Evolutionary conservation across 78 protist species (phyloP).

Genomic region (Speleostelium caveatum): DNA sequence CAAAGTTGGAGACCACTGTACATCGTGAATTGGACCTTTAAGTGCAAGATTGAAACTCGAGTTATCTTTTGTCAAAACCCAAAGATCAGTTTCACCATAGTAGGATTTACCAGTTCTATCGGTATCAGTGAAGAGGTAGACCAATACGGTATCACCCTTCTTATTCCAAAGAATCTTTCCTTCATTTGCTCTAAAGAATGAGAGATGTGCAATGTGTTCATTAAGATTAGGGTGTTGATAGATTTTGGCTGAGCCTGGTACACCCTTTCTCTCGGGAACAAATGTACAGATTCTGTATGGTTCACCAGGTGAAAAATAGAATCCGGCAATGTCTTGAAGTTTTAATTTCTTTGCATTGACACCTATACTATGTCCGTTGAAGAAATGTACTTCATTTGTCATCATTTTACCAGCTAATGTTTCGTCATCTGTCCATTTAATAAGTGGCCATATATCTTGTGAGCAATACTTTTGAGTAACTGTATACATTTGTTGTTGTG

Average conservation of each 20-base stretch:
- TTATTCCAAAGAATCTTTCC: constrained; percentile 68
- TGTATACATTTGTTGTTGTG: not conserved
- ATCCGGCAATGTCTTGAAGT: constrained; percentile 14
- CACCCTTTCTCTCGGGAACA: constrained; percentile 50
- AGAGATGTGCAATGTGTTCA: constrained; percentile 43
- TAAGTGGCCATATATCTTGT: constrained; percentile 56
- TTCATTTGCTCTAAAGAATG: constrained; percentile 58
- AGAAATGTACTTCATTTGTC: constrained; percentile 46
- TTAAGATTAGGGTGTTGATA: constrained; percentile 41
- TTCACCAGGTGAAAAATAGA: constrained; percentile 61
- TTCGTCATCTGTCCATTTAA: constrained; percentile 77
- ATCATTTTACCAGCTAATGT: constrained; percentile 47
- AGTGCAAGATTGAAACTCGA: constrained; percentile 36
- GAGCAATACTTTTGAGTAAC: constrained; percentile 29
- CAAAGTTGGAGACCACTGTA: constrained; percentile 73
- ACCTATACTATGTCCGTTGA: constrained; percentile 71
- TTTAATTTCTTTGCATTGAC: constrained; percentile 40
- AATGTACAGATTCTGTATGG: constrained; percentile 44
- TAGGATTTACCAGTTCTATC: constrained; percentile 78
- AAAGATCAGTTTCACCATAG: constrained; percentile 78
- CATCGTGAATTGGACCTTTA: constrained; percentile 81
- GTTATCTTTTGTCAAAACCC: constrained; percentile 61
- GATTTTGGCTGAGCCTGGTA: constrained; percentile 43
- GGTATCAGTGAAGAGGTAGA: constrained; percentile 72
- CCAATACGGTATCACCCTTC: constrained; percentile 34